Evolutionary conservation across 768 basidiomycete genomes (phyloP).

Genomic region (Naganishia friedmannii): DNA sequence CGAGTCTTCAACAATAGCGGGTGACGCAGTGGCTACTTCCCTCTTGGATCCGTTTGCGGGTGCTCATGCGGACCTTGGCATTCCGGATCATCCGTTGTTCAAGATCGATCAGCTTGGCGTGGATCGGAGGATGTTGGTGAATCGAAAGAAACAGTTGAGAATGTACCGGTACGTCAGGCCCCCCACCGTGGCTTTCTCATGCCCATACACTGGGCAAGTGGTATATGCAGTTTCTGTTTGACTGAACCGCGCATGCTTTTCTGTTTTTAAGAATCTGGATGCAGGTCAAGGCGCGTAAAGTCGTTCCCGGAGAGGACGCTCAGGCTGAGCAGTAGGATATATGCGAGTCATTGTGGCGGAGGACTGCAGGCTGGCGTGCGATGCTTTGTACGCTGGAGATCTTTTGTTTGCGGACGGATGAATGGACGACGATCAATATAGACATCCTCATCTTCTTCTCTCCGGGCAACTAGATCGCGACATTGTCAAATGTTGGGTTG

Average conservation of each 20-base stretch:
- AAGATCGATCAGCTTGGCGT: slow-evolving; percentile 78
- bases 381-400: too few species aligned
- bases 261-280: slow-evolving; percentile 42
- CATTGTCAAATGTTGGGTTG: too few species aligned
- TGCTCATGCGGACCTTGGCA: slow-evolving; percentile 27
- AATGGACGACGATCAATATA: too few species aligned
- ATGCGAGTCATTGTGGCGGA: background rate
- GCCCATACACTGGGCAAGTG: background rate
- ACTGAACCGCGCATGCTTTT: background rate
- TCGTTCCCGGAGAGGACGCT: slow-evolving; percentile 22
- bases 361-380: too few species aligned
- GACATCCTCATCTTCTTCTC: too few species aligned
- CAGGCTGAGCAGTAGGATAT: background rate
- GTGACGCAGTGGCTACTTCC: background rate
- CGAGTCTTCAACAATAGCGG: background rate
- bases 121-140: slow-evolving; percentile 84
- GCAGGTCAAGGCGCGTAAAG: slow-evolving; percentile 51
- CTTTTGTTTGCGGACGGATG: too few species aligned
- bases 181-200: too few species aligned
- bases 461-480: too few species aligned
- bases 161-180: slow-evolving; percentile 68
- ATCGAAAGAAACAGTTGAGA: slow-evolving; percentile 87
- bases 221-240: background rate
- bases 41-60: slow-evolving; percentile 6
- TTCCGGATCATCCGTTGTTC: slow-evolving; percentile 65